These are phyloP conservation scores for Mayamaea pseudoterrestris DNA, from an alignment of 108 stramenopile genomes.

Conservation along the genomic window DNA sequence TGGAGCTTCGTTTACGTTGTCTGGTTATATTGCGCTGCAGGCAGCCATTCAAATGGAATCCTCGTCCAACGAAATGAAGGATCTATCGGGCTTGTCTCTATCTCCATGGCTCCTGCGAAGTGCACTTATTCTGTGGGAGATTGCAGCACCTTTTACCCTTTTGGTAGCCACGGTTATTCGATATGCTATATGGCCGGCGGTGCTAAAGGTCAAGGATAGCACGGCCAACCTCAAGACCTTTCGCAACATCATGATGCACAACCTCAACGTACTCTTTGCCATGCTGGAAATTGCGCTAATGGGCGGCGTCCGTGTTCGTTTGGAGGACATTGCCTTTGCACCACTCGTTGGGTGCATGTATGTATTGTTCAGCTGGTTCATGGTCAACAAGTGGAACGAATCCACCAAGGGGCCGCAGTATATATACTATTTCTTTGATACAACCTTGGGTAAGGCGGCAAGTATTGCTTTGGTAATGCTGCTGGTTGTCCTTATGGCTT, in stretches of 20 bases:
- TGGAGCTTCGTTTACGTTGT: constrained; percentile 38
- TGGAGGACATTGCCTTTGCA: constrained; percentile 8
- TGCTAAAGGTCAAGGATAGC: background rate
- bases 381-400: constrained; percentile 11
- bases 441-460: constrained; percentile 18
- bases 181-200: constrained; percentile 20
- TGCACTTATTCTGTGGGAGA: constrained; percentile 16
- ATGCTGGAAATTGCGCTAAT: constrained; percentile 16
- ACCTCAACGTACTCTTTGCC: constrained; percentile 17
- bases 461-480: constrained; percentile 8
- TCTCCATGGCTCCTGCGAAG: constrained; percentile 13
- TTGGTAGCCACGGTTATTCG: constrained; percentile 13
- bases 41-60: constrained; percentile 1
- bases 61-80: too few species aligned
- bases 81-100: too few species aligned
- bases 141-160: constrained; percentile 11
- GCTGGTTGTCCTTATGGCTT: constrained; percentile 11
- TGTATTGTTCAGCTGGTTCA: constrained; percentile 21
- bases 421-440: constrained; percentile 34
- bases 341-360: constrained; percentile 17
- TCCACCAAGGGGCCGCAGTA: constrained; percentile 20
- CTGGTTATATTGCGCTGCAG: constrained; percentile 28
- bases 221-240: constrained; percentile 5
- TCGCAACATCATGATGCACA: constrained; percentile 15
- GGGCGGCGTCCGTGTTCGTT: constrained; percentile 20